These are phyloP conservation scores for Podospora didyma DNA, from an alignment of 495 filamentous ascomycete genomes.

Conservation along the genomic window DNA sequence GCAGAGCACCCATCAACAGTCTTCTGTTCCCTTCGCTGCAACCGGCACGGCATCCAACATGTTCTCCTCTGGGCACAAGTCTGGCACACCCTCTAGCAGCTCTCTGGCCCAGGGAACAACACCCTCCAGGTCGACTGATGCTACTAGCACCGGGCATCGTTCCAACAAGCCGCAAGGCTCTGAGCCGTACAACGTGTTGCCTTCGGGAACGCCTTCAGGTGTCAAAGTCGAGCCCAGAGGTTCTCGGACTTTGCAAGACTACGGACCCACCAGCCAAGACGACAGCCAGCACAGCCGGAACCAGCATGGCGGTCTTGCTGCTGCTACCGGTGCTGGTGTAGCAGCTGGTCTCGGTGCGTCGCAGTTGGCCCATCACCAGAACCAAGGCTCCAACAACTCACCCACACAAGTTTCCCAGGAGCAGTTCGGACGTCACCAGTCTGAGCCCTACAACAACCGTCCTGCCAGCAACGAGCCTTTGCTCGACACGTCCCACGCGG, in stretches of 20 bases:
- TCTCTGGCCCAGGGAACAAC: neutral
- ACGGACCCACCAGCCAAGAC: neutral
- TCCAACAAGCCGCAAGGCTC: neutral
- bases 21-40: too few relatives aligned
- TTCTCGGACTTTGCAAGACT: neutral
- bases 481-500: neutral
- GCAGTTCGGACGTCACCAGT: too few relatives aligned
- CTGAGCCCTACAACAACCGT: too few relatives aligned
- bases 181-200: constrained; percentile 16
- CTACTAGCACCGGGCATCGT: neutral
- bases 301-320: neutral
- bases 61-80: too few relatives aligned
- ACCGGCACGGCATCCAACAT: neutral
- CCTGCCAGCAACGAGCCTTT: neutral
- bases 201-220: constrained; percentile 25
- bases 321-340: neutral
- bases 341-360: too few relatives aligned
- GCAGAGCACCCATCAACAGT: neutral
- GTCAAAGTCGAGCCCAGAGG: constrained; percentile 17
- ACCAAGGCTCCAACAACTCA: too few relatives aligned
- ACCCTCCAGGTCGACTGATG: neutral
- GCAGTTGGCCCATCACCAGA: too few relatives aligned
- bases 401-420: too few relatives aligned
- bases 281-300: neutral
- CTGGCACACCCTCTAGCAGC: neutral